phyloP scores from a whole-genome alignment of 2,329 filamentous ascomycete species.

The Cucurbitaria berberidis region DNA sequence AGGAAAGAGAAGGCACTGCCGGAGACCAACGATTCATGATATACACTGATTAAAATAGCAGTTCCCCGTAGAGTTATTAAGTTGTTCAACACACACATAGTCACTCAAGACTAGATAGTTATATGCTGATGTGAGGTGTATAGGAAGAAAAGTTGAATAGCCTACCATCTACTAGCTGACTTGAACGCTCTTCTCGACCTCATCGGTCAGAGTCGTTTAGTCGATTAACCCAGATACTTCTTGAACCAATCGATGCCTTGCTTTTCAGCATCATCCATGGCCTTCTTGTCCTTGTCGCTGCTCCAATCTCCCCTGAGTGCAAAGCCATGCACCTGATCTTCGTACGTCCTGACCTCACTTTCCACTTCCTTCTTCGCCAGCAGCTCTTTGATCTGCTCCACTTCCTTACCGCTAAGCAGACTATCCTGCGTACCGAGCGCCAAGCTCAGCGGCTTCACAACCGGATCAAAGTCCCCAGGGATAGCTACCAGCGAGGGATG shows the following conservation, averaged over 20 bases:
- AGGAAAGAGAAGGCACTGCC: conserved; percentile 31
- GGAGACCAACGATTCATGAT: neutral
- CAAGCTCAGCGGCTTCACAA: conserved; percentile 50
- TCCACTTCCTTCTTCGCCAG: conserved; percentile 48
- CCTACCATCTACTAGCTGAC: neutral
- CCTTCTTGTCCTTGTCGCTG: conserved; percentile 54
- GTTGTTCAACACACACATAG: no score
- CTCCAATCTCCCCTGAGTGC: conserved; percentile 50
- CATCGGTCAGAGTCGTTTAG: neutral
- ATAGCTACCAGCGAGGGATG: conserved; percentile 53
- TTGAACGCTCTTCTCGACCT: neutral
- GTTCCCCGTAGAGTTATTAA: no score
- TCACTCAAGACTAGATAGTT: no score
- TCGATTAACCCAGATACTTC: neutral
- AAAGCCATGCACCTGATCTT: conserved; percentile 55
- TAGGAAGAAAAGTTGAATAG: no score
- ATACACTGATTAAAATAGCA: no score
- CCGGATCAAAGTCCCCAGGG: conserved; percentile 51
- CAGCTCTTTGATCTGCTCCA: conserved; percentile 50
- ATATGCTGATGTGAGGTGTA: no score
- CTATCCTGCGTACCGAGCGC: conserved; percentile 53
- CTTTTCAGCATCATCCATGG: conserved; percentile 54
- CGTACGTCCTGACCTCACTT: conserved; percentile 51
- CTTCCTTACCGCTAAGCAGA: conserved; percentile 47
- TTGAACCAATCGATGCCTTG: conserved; percentile 50